Percentiles rank a stretch among this genome's conserved stretches.
Conservation (phyloP, 371 early-diverging fungal species). For the Lichtheimia ornata region DNA sequence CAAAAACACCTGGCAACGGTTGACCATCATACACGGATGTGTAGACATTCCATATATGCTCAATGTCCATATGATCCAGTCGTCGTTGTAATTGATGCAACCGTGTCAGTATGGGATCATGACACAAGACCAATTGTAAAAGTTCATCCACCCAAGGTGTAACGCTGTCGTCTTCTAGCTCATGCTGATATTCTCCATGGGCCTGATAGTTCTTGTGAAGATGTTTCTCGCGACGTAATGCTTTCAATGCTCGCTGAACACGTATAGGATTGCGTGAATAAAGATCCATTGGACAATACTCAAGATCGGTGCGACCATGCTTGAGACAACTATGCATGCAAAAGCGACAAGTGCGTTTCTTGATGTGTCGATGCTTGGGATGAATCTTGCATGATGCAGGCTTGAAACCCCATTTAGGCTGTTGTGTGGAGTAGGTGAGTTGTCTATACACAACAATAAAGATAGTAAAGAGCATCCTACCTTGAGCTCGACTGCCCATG, state of each 20-base stretch:
- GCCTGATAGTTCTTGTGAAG: too few species aligned
- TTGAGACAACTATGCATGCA: constrained; percentile 60
- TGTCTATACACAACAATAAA: neutral
- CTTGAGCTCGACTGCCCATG: constrained; percentile 45
- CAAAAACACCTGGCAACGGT: constrained; percentile 8
- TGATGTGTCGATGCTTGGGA: constrained; percentile 18
- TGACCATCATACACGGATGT: neutral
- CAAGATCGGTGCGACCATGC: constrained; percentile 8
- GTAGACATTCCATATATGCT: constrained; percentile 37
- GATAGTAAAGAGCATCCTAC: constrained; percentile 14
- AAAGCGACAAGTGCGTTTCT: constrained; percentile 52
- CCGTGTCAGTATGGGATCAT: constrained; percentile 41
- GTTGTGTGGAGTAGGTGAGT: neutral
- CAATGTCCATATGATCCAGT: constrained; percentile 53
- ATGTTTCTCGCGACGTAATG: neutral
- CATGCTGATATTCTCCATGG: too few species aligned
- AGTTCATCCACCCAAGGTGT: too few species aligned
- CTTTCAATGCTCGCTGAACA: constrained; percentile 31
- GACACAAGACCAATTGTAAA: constrained; percentile 15
- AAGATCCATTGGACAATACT: constrained; percentile 62
- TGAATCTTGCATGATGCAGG: constrained; percentile 33
- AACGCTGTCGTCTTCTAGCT: too few species aligned
- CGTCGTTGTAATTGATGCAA: constrained; percentile 39
- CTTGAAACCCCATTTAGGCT: constrained; percentile 70
- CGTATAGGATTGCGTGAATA: constrained; percentile 39